phyloP scores from a whole-genome alignment of 2,329 filamentous ascomycete species.

The Stagonosporopsis tanaceti region DNA sequence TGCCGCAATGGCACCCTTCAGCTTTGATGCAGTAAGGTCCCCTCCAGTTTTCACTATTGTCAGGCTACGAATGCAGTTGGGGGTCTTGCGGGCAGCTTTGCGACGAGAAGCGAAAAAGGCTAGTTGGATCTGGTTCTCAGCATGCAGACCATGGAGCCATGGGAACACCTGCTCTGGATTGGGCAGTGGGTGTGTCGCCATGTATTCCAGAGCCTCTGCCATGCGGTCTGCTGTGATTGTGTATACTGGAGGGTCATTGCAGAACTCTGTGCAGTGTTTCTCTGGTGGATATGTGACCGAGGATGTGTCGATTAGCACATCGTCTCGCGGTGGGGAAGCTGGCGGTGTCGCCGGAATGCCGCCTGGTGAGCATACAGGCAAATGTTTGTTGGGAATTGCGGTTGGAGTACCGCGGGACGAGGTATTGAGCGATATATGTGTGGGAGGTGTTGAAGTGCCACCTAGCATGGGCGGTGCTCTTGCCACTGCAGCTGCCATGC shows the following conservation, averaged over 20 bases:
- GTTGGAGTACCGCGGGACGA: slow-evolving; percentile 65
- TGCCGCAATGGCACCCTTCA: slow-evolving; percentile 87
- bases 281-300: slow-evolving; percentile 81
- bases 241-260: slow-evolving; percentile 68
- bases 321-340: slow-evolving; percentile 67
- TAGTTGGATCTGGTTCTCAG: slow-evolving; percentile 86
- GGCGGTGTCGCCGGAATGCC: slow-evolving; percentile 63
- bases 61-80: slow-evolving; percentile 79
- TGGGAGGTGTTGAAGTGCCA: slow-evolving; percentile 56
- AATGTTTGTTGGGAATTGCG: slow-evolving; percentile 83
- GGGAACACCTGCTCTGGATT: slow-evolving; percentile 89
- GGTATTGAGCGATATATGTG: slow-evolving; percentile 66
- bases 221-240: slow-evolving; percentile 74
- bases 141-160: slow-evolving; percentile 93
- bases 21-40: slow-evolving; percentile 73
- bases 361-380: slow-evolving; percentile 87
- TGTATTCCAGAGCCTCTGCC: slow-evolving; percentile 76
- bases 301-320: slow-evolving; percentile 63
- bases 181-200: slow-evolving; percentile 81
- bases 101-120: slow-evolving; percentile 86
- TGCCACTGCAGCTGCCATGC: slow-evolving; percentile 55
- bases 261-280: slow-evolving; percentile 64
- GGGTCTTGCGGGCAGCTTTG: slow-evolving; percentile 73
- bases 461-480: slow-evolving; percentile 47
- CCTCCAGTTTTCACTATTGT: slow-evolving; percentile 90